These are phyloP conservation scores for Metschnikowia koreensis DNA, from an alignment of 805 yeast genomes.

Conservation along the genomic window DNA sequence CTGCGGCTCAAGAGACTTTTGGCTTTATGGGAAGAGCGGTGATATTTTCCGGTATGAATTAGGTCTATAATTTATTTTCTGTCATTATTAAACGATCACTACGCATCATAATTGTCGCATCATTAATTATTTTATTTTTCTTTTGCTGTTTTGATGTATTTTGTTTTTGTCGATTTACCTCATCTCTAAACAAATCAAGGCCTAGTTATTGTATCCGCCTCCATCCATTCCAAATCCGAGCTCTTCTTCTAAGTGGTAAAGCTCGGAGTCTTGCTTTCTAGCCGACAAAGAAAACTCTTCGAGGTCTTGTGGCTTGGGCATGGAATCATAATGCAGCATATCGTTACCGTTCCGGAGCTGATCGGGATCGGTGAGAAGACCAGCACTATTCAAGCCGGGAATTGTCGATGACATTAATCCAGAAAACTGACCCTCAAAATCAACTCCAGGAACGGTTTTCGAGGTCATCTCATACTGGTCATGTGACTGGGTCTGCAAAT, in stretches of 20 bases:
- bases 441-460: conserved; percentile 1
- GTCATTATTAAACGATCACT: no score
- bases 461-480: conserved; percentile 4
- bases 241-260: conserved; percentile 42
- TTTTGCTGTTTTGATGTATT: no score
- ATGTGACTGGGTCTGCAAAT: neutral
- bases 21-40: conserved; percentile 41
- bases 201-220: conserved; percentile 10
- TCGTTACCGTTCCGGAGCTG: conserved; percentile 21
- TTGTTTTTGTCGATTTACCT: no score
- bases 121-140: no score
- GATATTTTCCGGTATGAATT: conserved; percentile 37
- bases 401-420: conserved; percentile 15
- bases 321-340: conserved; percentile 32
- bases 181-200: neutral
- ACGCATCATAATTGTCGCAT: no score
- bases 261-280: conserved; percentile 24
- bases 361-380: conserved; percentile 24
- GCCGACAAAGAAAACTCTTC: conserved; percentile 33
- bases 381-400: conserved; percentile 19
- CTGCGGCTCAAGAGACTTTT: conserved; percentile 27
- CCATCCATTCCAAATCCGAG: conserved; percentile 47
- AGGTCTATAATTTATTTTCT: neutral
- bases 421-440: conserved; percentile 9
- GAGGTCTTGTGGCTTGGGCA: conserved; percentile 46